Evolutionary conservation across 2,329 filamentous ascomycete genomes (phyloP), one percentile per base, ranked within the genome.

Genomic region (Claviceps cyperi): DNA sequence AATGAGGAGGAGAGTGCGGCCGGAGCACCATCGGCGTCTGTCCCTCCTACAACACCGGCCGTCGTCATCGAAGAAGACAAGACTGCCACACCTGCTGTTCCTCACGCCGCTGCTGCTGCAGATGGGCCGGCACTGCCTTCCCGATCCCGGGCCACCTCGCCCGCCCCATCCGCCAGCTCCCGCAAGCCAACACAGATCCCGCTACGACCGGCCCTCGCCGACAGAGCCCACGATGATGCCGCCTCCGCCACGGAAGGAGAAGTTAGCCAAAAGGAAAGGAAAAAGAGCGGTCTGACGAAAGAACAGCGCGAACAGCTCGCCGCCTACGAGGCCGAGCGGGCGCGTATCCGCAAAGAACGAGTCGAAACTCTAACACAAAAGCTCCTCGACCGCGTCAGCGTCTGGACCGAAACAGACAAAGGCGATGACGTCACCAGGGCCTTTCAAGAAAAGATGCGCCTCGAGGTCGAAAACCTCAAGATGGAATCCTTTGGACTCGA

Each of bases 401-500:
- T 97, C 41, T 97, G 90, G 91, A 96, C 92, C 5, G 92, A 98
- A 73, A 96, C 91, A 3, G 92, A 97, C 69, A 94, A 92, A 71
- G 80, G 84, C 44, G 54, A 69, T 14, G 89, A 94, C 58, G 87
- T 96, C 52, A 97, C 91, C 36, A 72, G 71, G 51, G 86, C 92
- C 0, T 98, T 97, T 73, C 83, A 90, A 65, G 87, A 91, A 64
- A 96, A 98, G 78, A 96, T 86, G 57, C 80, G 83, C 40, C 80
- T 97, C 40, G 92, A 98, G 69, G 87, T 94, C 24, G 92, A 98
- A 72, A 94, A 97, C 63, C 74, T 98, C 59, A 98, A 97, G 76
- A 98, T 98, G 88, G 92, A 98, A 70, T 94, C 86, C 0, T 98
- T 98, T 59, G 92, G 92, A 48, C 76, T 98, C 41, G 92, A 98